Base-by-base conservation (phyloP, 805 yeast genomes). In the Candida chilensis region DNA sequence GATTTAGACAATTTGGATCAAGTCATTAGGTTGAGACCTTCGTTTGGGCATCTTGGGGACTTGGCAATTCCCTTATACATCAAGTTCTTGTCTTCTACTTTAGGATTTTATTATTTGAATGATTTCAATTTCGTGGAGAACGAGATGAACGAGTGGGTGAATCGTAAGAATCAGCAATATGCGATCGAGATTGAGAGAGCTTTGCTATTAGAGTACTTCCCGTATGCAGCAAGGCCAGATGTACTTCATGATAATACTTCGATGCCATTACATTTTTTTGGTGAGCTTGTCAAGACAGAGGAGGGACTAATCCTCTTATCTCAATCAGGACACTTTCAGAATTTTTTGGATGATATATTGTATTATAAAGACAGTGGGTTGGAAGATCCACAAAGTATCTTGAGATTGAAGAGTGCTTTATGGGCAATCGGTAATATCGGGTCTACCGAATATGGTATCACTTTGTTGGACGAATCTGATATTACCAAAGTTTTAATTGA, bases 401-500 rank as follows among this genome's bases (percentile, higher is more conserved):
- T 58, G 6, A 67, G 65, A 37, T 50, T 90, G 16, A 85, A 84
- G 45, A 83, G 88, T 8, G 72, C 80, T 20, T 43, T 90, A 20
- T 90, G 96, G 96, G 78, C 94, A 2, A 63, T 85, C 20, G 96
- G 96, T 0, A 77, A 78, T 42, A 74, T 88, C 18, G 88, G 88
- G 2, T 71, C 87, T 1, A 71, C 86, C 1, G 68, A 69, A 7
- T 56, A 67, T 30, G 96, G 96, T 0, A 74, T 81, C 12, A 58
- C 66, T 12, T 54, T 78, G 26, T 42, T 77, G 21, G 84, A 76
- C 35, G 65, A 65, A 20, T 60, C 54, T 37, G 29, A 6, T 16
- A 54, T 74, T 33, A 62, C 74, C 22, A 63, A 64, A 37, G 70
- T 72, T 28, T 62, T 90, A 9, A 58, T 77, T 3, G 53, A 51